Evolutionary conservation across 148 eudicot species (phyloP), one percentile per base, ranked within the genome.

Genomic region (Cornus controversa): DNA sequence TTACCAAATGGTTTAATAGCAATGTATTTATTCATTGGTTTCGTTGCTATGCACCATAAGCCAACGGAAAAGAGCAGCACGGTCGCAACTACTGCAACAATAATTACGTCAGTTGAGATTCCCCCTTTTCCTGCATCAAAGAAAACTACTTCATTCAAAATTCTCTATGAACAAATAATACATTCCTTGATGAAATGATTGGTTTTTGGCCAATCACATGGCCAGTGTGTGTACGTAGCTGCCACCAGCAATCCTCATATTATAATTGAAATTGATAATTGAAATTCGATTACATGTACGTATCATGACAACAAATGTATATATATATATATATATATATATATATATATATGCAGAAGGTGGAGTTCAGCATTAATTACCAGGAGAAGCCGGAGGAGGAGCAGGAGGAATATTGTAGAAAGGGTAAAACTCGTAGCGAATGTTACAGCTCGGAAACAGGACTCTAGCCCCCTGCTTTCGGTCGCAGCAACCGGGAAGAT

Each of bases 351-450:
- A 31, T 31, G 34, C 4, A 31, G 34, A 5, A 31, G 4, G 45
- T 40, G 45, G 45, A 40, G 10, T 40, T 40, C 45, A 40, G 8
- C 45, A 4, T 40, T 73, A 18, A 25, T 31, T 40, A 31, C 34
- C 1, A 31, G 34, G 2, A 31, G 34, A 31, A 31, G 34, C 34
- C 6, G 15, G 20, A n/a, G 25, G 23, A 66, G 2, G 69, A 66
- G 23, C 16, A 2, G 24, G 70, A 67, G 75, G n/a, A 73, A 13
- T 53, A 10, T 50, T 78, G 65, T 69, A 86, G 5, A 86, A 86
- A 0, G 79, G 84, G 34, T 72, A 73, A 3, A 42, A 42, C 78
- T 83, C 84, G 23, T 72, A 86, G 37, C 89, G 40, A 16, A 77
- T 57, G 36, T 6, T 42, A 31, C 89, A 86, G 29, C 86, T 86